phyloP scores from a whole-genome alignment of 495 filamentous ascomycete species.

The Xylaria palmicola region DNA sequence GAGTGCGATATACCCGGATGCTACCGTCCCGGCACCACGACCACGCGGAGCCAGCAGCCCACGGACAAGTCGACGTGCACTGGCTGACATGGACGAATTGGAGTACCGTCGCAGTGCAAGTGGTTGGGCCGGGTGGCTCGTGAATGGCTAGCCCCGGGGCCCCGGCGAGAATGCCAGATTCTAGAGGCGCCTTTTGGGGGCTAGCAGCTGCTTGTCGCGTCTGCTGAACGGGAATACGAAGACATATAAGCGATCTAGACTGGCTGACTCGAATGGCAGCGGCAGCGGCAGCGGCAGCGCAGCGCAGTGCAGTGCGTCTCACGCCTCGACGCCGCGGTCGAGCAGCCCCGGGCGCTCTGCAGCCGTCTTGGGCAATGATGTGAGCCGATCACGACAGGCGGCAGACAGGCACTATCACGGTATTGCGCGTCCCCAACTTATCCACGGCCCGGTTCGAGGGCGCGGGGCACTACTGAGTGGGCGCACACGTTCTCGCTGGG shows the following conservation, averaged over 20 bases:
- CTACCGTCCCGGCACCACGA: conserved; percentile 26
- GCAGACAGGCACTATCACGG: background rate
- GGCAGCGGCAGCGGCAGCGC: too few relatives aligned
- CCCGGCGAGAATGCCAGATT: conserved; percentile 2
- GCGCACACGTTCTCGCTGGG: conserved; percentile 16
- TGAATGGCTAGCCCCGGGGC: background rate
- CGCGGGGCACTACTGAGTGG: background rate
- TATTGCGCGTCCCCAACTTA: conserved; percentile 14
- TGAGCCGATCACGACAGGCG: conserved; percentile 9
- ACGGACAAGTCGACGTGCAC: conserved; percentile 9
- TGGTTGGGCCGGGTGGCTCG: background rate
- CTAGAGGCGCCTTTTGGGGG: conserved; percentile 15
- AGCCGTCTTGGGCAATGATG: background rate
- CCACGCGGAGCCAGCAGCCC: background rate
- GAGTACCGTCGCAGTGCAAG: conserved; percentile 13
- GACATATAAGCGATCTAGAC: conserved; percentile 13
- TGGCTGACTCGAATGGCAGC: background rate
- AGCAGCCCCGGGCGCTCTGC: background rate
- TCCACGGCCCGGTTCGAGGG: conserved; percentile 5
- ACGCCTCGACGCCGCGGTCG: background rate
- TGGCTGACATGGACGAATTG: conserved; percentile 2
- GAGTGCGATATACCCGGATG: conserved; percentile 34
- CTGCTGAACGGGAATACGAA: conserved; percentile 2
- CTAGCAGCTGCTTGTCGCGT: conserved; percentile 3
- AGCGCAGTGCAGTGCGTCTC: too few relatives aligned